Evolutionary conservation across 2,329 filamentous ascomycete genomes (phyloP), one percentile per base, ranked within the genome.

Genomic region (Venturia pyrina): DNA sequence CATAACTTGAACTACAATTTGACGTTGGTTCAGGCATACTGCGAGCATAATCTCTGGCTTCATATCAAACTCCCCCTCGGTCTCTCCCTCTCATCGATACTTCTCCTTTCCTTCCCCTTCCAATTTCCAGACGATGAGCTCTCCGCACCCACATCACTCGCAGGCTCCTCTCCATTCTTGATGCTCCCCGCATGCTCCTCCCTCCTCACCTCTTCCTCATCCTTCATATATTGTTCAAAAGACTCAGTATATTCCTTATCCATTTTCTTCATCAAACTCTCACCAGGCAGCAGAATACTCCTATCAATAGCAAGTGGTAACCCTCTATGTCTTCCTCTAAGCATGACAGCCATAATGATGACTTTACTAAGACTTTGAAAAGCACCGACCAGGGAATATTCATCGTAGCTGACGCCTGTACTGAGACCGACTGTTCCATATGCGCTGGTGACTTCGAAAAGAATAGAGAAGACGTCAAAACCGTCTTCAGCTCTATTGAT

Each of bases 401-500:
- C 79, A 66, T 80, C 75, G 11, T 78, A 76, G 0, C 85, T 83
- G 28, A 84, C 75, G 0, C 85, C 85, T 1, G 83, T 79, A 34
- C 81, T 84, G 19, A 88, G 77, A 4, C 85, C 85, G n/a, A 88
- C 85, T 63, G 82, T 85, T 7, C 84, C 85, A 70, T 87, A 88
- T 2, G 78, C 83, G 1, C 79, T 82, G 1, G 83, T 79, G 10
- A 84, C 81, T 71, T 86, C 83, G 67, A 86, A 86, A 1, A 84
- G 71, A n/a, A 75, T 68, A 8, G 68, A 68, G 61, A 75, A 75
- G 15, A 73, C 62, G 24, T 66, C 65, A 64, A 75, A 76, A 3
- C 72, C 72, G 1, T 71, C 71, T 34, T 70, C 67, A 0, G 60
- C 79, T 5, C 72, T 70, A 1, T 80, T 75, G 64, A 84, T 85